A percentile compares a stretch with the other conserved stretches of the same genome.
Evolutionary conservation across 2,329 filamentous ascomycete genomes (phyloP).

Genomic region (Penicillium sp.): DNA sequence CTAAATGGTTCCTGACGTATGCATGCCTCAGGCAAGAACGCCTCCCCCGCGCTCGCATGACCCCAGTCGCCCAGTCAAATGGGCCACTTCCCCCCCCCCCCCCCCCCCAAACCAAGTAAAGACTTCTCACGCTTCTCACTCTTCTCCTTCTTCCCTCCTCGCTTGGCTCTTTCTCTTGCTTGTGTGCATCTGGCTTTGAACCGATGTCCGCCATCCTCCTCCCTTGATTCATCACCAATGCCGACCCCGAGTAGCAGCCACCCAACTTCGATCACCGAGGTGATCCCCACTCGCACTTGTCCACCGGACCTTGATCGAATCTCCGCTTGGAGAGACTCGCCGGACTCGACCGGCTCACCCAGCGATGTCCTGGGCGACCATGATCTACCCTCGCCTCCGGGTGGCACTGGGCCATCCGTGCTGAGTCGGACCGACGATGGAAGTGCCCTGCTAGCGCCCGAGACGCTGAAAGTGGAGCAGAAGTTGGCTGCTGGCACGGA

Average conservation of each 20-base stretch:
- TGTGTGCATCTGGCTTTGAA: conserved; percentile 22
- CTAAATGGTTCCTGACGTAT: conserved; percentile 21
- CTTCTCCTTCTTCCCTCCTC: conserved; percentile 1
- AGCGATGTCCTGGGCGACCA: conserved; percentile 35
- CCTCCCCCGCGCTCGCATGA: conserved; percentile 47
- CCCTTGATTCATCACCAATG: conserved; percentile 50
- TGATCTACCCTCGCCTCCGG: conserved; percentile 31
- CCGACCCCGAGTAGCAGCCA: conserved; percentile 53
- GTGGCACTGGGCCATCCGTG: conserved; percentile 29
- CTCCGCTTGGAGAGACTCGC: conserved; percentile 37
- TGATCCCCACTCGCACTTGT: conserved; percentile 52
- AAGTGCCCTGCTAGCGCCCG: conserved; percentile 27
- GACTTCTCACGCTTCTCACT: background rate
- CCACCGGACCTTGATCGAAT: conserved; percentile 51
- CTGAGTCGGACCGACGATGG: conserved; percentile 35
- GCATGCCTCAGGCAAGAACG: conserved; percentile 31
- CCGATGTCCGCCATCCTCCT: conserved; percentile 39
- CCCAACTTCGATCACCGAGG: conserved; percentile 49
- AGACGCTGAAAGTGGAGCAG: conserved; percentile 33
- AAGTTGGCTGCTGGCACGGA: conserved; percentile 34
- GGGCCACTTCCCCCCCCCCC: conserved; percentile 18
- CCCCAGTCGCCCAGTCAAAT: conserved; percentile 34
- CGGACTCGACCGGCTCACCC: conserved; percentile 28
- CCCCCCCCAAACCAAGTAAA: conserved; percentile 4
- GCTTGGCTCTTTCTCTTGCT: conserved; percentile 15